Base-by-base conservation (phyloP, 75 land plant genomes). In the Pinus tabuliformis region DNA sequence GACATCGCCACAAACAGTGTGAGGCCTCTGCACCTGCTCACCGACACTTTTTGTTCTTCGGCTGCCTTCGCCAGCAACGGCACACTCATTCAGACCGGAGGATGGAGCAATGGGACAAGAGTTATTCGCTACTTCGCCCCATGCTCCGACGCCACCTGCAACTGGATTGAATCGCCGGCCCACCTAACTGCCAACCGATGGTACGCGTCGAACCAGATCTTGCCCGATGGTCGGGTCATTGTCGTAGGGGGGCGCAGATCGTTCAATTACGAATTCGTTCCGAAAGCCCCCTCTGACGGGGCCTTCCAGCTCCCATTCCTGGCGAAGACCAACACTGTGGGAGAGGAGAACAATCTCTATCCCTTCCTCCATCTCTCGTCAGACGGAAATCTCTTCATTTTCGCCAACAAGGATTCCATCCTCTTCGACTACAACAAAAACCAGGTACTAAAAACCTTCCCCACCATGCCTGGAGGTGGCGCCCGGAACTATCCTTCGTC, bases 21-120 rank as follows among this genome's bases (percentile, higher is more conserved):
- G 64, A 76, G 90, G 14, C 80, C 90, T 7, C 79, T 88, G 15
- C 61, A 42, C 3, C 78, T 88, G 49, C 49, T 77, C 3, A 79
- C 87, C 14, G 90, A 88, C 74, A 79, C 90, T 0, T 88, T 81
- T 80, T 85, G 87, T 72, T 86, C 88, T 66, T 88, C 90, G 2
- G 90, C 77, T 8, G 73, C 80, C 57, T 79, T 84, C 71, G 62
- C 66, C 26, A 80, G 80, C 24, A 57, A 77, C 72, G 87, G 83
- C 36, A 82, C 78, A 12, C 77, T 88, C 7, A 57, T 80, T 16
- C 87, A 85, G 75, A 79, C 81, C 0, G 90, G 90, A 14, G 89
- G 89, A n/a, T 57, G 75, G 65, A 15, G 12, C 26, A 42, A 72
- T 20, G 88, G 88, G 24, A 42, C 72, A 59, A 70, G 77, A 20